A percentile compares a stretch with the other conserved stretches of the same genome.
Evolutionary conservation across 129 eudicot genomes (phyloP).

Genomic region (Centaurea solstitialis): DNA sequence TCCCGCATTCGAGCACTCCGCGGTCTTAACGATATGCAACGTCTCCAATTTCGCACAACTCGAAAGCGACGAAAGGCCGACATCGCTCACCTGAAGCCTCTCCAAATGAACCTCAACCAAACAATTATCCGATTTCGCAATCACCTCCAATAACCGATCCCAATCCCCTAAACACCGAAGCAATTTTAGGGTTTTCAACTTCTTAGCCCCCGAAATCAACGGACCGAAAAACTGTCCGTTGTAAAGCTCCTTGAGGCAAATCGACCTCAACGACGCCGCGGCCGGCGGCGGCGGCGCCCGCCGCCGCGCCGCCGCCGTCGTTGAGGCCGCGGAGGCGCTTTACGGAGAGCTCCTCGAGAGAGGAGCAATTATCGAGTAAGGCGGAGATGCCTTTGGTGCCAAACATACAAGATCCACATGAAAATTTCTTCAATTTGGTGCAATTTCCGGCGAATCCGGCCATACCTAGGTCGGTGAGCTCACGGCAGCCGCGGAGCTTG

Average conservation of each 20-base stretch:
- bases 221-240: slow-evolving; percentile 33
- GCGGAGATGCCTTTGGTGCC: slow-evolving; percentile 42
- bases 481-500: slow-evolving; percentile 41
- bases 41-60: slow-evolving; percentile 34
- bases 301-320: slow-evolving; percentile 35
- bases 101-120: slow-evolving; percentile 43
- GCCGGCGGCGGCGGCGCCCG: slow-evolving; percentile 29
- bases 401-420: slow-evolving; percentile 41
- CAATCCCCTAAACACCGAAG: slow-evolving; percentile 34
- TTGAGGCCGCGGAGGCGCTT: slow-evolving; percentile 36
- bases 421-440: slow-evolving; percentile 32
- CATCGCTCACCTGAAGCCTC: slow-evolving; percentile 41
- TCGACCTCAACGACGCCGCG: slow-evolving; percentile 21
- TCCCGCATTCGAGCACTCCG: slow-evolving; percentile 38
- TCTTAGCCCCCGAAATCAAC: slow-evolving; percentile 29
- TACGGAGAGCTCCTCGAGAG: slow-evolving; percentile 40
- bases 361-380: slow-evolving; percentile 5
- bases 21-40: slow-evolving; percentile 39
- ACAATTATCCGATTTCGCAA: slow-evolving; percentile 12
- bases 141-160: slow-evolving; percentile 33
- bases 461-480: slow-evolving; percentile 38
- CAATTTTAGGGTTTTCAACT: slow-evolving; percentile 33
- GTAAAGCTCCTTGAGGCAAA: slow-evolving; percentile 32
- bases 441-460: slow-evolving; percentile 22
- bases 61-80: slow-evolving; percentile 28